Evolutionary conservation across 2,329 filamentous ascomycete genomes (phyloP), one percentile per base, ranked within the genome.

Genomic region (Clarireedia homoeocarpa): DNA sequence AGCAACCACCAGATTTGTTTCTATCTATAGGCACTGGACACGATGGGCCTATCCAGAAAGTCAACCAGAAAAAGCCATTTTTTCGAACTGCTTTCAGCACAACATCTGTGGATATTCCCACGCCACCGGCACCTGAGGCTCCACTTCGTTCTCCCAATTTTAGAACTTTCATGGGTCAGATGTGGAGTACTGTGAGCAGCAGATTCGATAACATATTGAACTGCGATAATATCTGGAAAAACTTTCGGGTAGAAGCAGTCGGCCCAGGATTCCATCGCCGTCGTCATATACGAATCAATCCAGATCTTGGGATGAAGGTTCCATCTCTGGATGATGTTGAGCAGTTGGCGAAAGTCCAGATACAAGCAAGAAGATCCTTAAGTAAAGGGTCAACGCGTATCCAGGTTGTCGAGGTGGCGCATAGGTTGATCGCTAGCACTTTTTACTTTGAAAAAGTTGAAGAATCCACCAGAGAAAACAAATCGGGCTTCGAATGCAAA

Each of bases 21-120:
- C 60, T 71, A 10, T 71, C 69, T 12, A 58, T 71, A 15, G 68
- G 69, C 17, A 67, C 69, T 23, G 60, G 61, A n/a, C 61, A 51
- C 51, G 48, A 46, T 44, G 39, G 58, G 14, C 9, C 12, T 27
- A 9, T n/a, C 12, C 14, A 34, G 3, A n/a, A 48, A 23, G 4
- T 7, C 17, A 12, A 6, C 2, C 42, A 17, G 10, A 45, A 45
- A 40, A 40, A 17, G 14, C 15, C 14, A 6, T 40, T 40, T 14
- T 40, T 15, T 5, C 7, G 7, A 30, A 30, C 6, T 10, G 2
- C 27, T 30, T 30, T 30, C 6, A 40, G 6, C 14, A 40, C 6
- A 40, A 5, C 38, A 15, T n/a, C 38, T 15, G 6, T 9, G 7
- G 34, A 15, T 15, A 38, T 17, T 6, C 38, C 38, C 9, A 40